phyloP scores from a whole-genome alignment of 352 stramenopile genomes.

The Phytophthora quininea region DNA sequence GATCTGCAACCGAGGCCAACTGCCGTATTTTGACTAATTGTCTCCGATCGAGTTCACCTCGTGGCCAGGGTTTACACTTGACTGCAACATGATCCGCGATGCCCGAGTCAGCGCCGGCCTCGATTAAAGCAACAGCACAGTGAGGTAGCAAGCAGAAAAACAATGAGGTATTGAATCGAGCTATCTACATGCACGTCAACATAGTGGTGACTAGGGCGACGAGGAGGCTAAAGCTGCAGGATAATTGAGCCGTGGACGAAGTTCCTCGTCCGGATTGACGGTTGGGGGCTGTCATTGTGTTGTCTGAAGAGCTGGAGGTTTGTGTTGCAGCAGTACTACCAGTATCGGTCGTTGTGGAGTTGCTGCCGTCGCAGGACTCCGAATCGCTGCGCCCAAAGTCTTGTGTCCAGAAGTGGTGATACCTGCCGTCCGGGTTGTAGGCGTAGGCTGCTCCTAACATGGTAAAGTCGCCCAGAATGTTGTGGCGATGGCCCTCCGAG shows the following conservation, averaged over 20 bases:
- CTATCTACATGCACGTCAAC: too few species aligned
- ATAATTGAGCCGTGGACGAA: too few species aligned
- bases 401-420: slow-evolving; percentile 66
- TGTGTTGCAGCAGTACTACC: neutral
- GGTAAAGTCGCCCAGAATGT: slow-evolving; percentile 47
- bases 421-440: slow-evolving; percentile 27
- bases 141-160: too few species aligned
- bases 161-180: too few species aligned
- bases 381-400: slow-evolving; percentile 39
- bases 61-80: slow-evolving; percentile 38
- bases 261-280: neutral
- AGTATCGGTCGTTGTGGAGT: neutral
- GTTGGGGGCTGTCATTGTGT: neutral
- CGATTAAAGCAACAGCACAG: too few species aligned
- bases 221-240: too few species aligned
- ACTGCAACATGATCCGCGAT: slow-evolving; percentile 12
- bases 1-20: slow-evolving; percentile 29
- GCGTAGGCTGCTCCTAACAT: slow-evolving; percentile 54
- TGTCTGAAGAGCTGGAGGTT: neutral
- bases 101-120: neutral
- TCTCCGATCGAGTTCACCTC: slow-evolving; percentile 36
- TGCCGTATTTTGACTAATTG: slow-evolving; percentile 21
- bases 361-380: neutral
- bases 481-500: slow-evolving; percentile 41
- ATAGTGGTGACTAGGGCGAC: too few species aligned